These are phyloP conservation scores for Rhizophagus prolifer DNA, from an alignment of 192 early-diverging fungal genomes.

Conservation along the genomic window DNA sequence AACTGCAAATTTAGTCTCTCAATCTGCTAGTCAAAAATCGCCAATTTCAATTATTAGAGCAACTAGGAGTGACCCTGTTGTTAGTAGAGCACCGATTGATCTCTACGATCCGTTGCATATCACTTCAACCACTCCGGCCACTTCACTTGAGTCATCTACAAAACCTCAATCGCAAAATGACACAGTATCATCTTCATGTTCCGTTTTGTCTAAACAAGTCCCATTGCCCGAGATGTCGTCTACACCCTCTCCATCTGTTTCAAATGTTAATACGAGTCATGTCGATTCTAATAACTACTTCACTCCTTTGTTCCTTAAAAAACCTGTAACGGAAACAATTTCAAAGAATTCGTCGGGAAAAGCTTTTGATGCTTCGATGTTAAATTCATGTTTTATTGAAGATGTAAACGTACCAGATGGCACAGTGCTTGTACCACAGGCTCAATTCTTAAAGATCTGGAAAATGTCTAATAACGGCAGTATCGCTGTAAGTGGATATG, in stretches of 20 bases:
- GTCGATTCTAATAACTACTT: neutral
- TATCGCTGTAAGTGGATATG: neutral
- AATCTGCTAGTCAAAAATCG: neutral
- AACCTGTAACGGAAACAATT: neutral
- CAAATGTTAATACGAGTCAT: neutral
- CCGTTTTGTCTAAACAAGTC: no score
- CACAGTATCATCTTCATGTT: no score
- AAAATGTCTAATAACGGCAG: conserved; percentile 61
- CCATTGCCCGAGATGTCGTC: neutral
- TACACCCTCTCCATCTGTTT: conserved; percentile 1
- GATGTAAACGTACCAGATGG: conserved; percentile 69
- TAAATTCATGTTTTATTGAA: conserved; percentile 55
- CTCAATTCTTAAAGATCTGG: conserved; percentile 72
- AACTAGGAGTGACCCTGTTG: neutral
- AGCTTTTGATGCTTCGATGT: neutral
- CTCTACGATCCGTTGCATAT: neutral
- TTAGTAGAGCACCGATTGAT: conserved; percentile 2
- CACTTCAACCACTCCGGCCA: neutral
- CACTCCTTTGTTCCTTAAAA: neutral
- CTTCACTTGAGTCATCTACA: neutral
- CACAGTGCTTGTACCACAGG: conserved; percentile 50
- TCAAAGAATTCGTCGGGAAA: neutral
- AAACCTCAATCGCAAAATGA: neutral
- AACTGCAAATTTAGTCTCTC: neutral
- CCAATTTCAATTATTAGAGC: neutral